A percentile compares a stretch with the other conserved stretches of the same genome.
Conservation (phyloP, 805 yeast genomes). For the Ogataea siamensis region DNA sequence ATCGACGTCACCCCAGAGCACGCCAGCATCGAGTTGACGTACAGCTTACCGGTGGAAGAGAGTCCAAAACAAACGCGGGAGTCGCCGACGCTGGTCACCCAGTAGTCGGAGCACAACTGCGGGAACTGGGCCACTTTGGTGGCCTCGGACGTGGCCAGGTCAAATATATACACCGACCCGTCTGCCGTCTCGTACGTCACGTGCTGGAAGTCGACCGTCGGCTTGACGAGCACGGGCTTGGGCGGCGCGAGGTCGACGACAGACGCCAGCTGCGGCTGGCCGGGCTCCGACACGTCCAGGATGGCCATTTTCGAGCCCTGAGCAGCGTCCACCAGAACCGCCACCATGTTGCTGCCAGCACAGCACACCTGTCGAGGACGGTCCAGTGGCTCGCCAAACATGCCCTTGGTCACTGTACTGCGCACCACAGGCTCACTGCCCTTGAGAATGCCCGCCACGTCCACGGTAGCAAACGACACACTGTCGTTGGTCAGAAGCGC, state of each 20-base stretch:
- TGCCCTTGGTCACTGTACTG: constrained; percentile 32
- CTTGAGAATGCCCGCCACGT: constrained; percentile 40
- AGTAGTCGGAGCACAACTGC: constrained; percentile 62
- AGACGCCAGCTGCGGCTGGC: constrained; percentile 40
- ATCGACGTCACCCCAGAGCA: constrained; percentile 81
- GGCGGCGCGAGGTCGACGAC: constrained; percentile 47
- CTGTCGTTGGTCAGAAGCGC: constrained; percentile 55
- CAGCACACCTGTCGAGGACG: constrained; percentile 64
- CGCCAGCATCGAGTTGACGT: constrained; percentile 55
- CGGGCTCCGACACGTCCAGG: constrained; percentile 44
- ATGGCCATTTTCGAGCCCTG: constrained; percentile 49
- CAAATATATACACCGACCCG: constrained; percentile 52
- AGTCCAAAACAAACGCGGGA: constrained; percentile 62
- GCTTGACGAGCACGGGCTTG: constrained; percentile 51
- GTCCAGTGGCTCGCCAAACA: constrained; percentile 42
- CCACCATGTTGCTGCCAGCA: constrained; percentile 48
- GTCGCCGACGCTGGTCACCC: constrained; percentile 37
- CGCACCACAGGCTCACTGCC: constrained; percentile 45
- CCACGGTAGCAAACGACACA: constrained; percentile 47
- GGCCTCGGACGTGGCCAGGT: constrained; percentile 31
- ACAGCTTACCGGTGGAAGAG: constrained; percentile 71
- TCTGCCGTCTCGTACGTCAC: constrained; percentile 61
- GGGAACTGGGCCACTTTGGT: constrained; percentile 54
- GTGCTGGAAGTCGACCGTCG: constrained; percentile 50
- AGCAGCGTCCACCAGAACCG: constrained; percentile 57